Evolutionary conservation across 1,284 basidiomycete genomes (phyloP).

Genomic region (Spongiforma sp.): DNA sequence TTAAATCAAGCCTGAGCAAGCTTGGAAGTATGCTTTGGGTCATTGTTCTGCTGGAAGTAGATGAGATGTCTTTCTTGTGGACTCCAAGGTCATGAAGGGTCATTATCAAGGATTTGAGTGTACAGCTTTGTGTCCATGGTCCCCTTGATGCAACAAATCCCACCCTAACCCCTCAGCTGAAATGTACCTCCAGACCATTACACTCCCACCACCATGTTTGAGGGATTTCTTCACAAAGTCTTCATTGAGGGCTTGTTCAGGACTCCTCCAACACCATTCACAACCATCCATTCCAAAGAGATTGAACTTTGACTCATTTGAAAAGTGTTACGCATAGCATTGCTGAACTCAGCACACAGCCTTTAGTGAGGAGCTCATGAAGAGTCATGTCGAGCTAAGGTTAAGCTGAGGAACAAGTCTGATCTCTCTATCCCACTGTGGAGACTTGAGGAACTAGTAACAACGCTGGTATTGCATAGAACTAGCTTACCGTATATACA

Average conservation of each 20-base stretch:
- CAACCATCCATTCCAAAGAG: background rate
- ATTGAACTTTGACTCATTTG: background rate
- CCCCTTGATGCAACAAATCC: background rate
- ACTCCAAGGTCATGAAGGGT: background rate
- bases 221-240: background rate
- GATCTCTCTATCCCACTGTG: too few species aligned
- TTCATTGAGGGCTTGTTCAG: background rate
- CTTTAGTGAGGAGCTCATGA: too few species aligned
- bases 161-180: background rate
- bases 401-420: too few species aligned
- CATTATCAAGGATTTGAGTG: background rate
- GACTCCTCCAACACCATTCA: background rate
- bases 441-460: too few species aligned
- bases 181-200: background rate
- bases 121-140: background rate
- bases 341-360: too few species aligned
- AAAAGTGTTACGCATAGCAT: too few species aligned
- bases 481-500: too few species aligned
- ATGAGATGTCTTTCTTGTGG: background rate
- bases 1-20: background rate
- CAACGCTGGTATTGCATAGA: too few species aligned
- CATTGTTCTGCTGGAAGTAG: background rate
- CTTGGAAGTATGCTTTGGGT: background rate
- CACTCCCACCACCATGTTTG: background rate
- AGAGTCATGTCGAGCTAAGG: too few species aligned